Evolutionary conservation across 2,329 filamentous ascomycete genomes (phyloP).

Genomic region (Fusarium pseudoanthophilum): DNA sequence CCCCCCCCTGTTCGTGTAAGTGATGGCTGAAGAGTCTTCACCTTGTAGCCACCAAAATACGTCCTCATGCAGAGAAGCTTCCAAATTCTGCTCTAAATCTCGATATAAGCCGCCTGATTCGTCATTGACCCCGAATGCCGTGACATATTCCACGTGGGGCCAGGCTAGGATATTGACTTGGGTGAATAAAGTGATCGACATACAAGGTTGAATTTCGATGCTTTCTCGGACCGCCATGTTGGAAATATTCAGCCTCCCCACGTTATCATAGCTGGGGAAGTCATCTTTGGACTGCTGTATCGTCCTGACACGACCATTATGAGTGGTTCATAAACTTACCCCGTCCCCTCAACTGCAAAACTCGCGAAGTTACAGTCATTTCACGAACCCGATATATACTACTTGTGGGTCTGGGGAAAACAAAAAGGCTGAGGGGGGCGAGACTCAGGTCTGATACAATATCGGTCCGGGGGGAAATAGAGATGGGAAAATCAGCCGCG

Average conservation of each 20-base stretch:
- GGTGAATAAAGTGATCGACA: conserved; percentile 18
- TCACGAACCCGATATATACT: not conserved
- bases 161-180: not conserved
- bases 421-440: conserved; percentile 4
- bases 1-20: not conserved
- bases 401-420: conserved; percentile 7
- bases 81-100: conserved; percentile 9
- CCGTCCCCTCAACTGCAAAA: not conserved
- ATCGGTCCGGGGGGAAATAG: not conserved
- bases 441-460: not conserved
- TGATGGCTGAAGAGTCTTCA: not conserved
- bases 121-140: conserved; percentile 6
- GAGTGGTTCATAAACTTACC: not conserved
- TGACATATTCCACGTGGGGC: conserved; percentile 17
- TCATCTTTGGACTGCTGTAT: not conserved
- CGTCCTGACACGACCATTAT: not conserved
- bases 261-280: not conserved
- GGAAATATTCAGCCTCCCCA: not conserved
- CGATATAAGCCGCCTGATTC: conserved; percentile 18
- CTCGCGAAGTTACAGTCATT: not conserved
- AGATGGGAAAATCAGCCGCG: not conserved
- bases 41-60: not conserved
- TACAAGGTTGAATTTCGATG: conserved; percentile 15
- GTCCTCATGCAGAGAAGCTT: conserved; percentile 10
- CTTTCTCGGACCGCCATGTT: not conserved